Base-by-base conservation (phyloP, 2,329 filamentous ascomycete genomes). In the Fusarium sp. region DNA sequence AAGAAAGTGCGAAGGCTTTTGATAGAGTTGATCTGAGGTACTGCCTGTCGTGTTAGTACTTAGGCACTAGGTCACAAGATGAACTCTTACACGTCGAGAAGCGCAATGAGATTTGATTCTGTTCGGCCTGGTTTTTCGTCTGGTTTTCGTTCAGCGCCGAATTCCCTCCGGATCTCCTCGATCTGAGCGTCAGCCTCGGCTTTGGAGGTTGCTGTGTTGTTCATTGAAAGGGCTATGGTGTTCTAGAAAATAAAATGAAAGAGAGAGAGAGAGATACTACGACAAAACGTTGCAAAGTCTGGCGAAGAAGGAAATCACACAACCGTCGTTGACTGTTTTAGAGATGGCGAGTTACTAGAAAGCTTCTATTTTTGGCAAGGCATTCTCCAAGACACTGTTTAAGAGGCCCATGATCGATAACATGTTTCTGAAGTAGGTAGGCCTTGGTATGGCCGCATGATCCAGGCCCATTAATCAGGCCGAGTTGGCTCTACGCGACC, bases 271-370 rank as follows among this genome's bases (percentile, higher is more conserved):
- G 29, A 18, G 35, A 38, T 16, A 16, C 14, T 38, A 18, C 6
- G 35, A 38, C 13, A 38, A 18, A 38, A 18, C 13, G 16, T 16
- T 38, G 35, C 14, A 6, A 16, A 14, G 35, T 9, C 14, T 18
- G 16, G 35, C 6, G 35, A 38, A 16, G 35, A 14, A 14, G 14
- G 35, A 38, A 38, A 38, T 16, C 14, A 18, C 35, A 18, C 16
- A 38, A 16, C 6, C 6, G 35, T 38, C 2, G 35, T 38, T 18
- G 13, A 38, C 35, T 38, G 5, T 38, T 38, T 38, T 38, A 18
- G 18, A n/a, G 18, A 40, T 40, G 4, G 1, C 0, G 1, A 20
- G 18, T 24, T 24, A 0, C 42, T 1, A 27, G 20, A 24, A 10
- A 18, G 2, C 0, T 9, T 16, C 14, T 50, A 50, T 27, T 50